Percentiles rank a stretch among this genome's conserved stretches.
Evolutionary conservation across 2,329 filamentous ascomycete genomes (phyloP).

Genomic region (Aspergillus hiratsukae): DNA sequence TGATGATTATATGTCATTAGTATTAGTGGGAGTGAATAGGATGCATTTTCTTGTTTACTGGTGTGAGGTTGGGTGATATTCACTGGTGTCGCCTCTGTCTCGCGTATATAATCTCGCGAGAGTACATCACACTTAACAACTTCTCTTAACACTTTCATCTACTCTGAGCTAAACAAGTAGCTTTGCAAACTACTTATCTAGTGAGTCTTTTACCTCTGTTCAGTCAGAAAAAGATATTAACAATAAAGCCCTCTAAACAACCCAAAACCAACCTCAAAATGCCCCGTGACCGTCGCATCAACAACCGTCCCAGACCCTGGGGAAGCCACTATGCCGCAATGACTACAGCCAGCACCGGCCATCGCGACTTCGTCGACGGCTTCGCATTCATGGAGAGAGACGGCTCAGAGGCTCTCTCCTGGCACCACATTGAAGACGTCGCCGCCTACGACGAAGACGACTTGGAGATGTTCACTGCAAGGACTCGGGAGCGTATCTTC

Average conservation of each 20-base stretch:
- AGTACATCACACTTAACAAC: neutral
- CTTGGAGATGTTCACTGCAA: no score
- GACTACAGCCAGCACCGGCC: neutral
- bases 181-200: neutral
- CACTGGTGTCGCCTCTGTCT: neutral
- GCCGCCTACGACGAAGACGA: no score
- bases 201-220: neutral
- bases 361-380: neutral
- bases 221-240: neutral
- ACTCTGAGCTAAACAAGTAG: neutral
- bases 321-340: neutral
- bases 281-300: neutral
- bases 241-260: neutral
- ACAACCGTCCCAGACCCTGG: neutral
- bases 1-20: constrained; percentile 3
- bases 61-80: neutral
- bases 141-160: neutral
- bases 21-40: neutral
- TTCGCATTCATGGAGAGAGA: neutral
- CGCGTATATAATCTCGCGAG: neutral
- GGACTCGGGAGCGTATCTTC: no score
- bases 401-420: constrained; percentile 8
- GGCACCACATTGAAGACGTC: constrained; percentile 9
- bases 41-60: neutral
- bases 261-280: neutral